phyloP scores from a whole-genome alignment of 225 moss, liverwort and hornwort genomes.

The Lunularia cruciata region DNA sequence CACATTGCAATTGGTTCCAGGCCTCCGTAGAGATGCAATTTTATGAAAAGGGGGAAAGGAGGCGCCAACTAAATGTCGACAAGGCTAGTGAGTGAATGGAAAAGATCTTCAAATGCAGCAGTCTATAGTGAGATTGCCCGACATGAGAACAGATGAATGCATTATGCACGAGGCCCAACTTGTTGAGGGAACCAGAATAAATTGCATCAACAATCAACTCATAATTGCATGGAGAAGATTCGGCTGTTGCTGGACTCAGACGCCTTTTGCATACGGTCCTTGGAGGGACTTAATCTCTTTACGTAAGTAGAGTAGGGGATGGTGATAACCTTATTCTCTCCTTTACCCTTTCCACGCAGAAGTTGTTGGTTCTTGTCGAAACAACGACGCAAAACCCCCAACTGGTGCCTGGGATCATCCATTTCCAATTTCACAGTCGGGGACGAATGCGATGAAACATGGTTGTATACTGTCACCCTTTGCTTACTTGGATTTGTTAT shows the following conservation, averaged over 20 bases:
- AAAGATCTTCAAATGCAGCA: no score
- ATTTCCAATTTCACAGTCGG: slow-evolving; percentile 52
- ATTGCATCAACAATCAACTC: no score
- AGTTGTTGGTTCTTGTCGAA: slow-evolving; percentile 41
- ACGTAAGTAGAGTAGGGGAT: slow-evolving; percentile 66
- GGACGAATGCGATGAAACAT: slow-evolving; percentile 26
- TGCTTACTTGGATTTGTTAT: slow-evolving; percentile 44
- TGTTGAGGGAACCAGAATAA: no score
- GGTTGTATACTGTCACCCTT: slow-evolving; percentile 36
- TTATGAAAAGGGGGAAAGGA: no score
- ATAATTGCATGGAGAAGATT: slow-evolving; percentile 6
- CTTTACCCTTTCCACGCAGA: slow-evolving; percentile 50
- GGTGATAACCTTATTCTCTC: slow-evolving; percentile 67
- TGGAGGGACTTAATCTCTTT: slow-evolving; percentile 51
- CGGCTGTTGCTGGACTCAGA: slow-evolving; percentile 14
- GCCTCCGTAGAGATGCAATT: no score
- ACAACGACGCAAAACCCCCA: slow-evolving; percentile 39
- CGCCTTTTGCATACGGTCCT: slow-evolving; percentile 33
- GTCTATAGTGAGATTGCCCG: neutral
- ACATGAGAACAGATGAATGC: slow-evolving; percentile 3
- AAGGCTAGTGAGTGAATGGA: no score
- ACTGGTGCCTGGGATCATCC: slow-evolving; percentile 53
- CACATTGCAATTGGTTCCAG: no score
- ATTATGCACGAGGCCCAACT: no score
- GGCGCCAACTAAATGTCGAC: no score